Percentiles rank a stretch among this genome's conserved stretches.
These are phyloP conservation scores for Helicostylum pulchrum DNA, from an alignment of 192 early-diverging fungal genomes.

Conservation along the genomic window DNA sequence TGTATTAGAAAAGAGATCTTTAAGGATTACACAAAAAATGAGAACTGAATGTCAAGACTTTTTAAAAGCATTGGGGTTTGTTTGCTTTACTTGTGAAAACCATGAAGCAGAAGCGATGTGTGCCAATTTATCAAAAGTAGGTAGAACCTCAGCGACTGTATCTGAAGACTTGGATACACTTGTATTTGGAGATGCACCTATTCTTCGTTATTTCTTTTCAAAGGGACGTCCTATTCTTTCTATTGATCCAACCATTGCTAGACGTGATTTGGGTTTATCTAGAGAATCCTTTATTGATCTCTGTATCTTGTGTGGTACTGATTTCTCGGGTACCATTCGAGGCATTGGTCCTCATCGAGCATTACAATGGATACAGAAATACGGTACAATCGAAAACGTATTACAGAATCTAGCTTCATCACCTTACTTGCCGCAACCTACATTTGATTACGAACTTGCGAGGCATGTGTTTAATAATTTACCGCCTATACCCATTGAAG, in stretches of 20 bases:
- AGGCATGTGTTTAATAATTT: slow-evolving; percentile 28
- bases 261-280: slow-evolving; percentile 46
- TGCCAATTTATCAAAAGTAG: slow-evolving; percentile 47
- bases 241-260: slow-evolving; percentile 49
- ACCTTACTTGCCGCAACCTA: slow-evolving; percentile 33
- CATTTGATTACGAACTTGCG: slow-evolving; percentile 38
- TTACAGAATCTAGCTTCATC: slow-evolving; percentile 25
- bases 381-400: slow-evolving; percentile 64
- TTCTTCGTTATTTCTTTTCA: slow-evolving; percentile 46
- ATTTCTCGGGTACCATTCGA: slow-evolving; percentile 63
- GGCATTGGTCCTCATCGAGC: slow-evolving; percentile 66
- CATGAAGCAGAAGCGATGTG: slow-evolving; percentile 70
- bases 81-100: slow-evolving; percentile 39
- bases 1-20: slow-evolving; percentile 44
- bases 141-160: slow-evolving; percentile 53
- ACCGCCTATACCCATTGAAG: slow-evolving; percentile 5
- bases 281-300: slow-evolving; percentile 59
- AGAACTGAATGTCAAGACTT: slow-evolving; percentile 46
- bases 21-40: slow-evolving; percentile 47
- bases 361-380: slow-evolving; percentile 48
- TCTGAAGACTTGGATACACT: slow-evolving; percentile 63
- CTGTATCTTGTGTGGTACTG: slow-evolving; percentile 77
- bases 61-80: slow-evolving; percentile 48
- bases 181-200: slow-evolving; percentile 49
- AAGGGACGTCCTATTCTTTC: slow-evolving; percentile 34